Evolutionary conservation across 352 stramenopile genomes (phyloP), one percentile per base, ranked within the genome.

Genomic region (Lagenidium sp.): DNA sequence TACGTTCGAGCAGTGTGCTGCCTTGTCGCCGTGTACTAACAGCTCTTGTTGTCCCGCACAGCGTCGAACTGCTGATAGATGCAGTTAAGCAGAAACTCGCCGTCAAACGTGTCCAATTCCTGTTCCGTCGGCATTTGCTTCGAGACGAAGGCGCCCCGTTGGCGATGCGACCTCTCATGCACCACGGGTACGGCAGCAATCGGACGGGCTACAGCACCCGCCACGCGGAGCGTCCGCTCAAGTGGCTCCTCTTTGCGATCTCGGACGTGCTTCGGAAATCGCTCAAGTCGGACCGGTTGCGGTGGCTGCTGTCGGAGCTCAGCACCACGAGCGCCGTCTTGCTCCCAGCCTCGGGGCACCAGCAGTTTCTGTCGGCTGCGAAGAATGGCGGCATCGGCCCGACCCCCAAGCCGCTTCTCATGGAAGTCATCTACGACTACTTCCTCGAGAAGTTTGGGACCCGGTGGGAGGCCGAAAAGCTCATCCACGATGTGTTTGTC

Each of bases 401-500:
- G 2, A 61, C 68, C 0, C 73, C 71, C 0, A 77, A 73, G 19
- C 55, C 75, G 0, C 36, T 88, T n/a, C 60, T 88, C 6, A 56
- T 89, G 4, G 77, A 92, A 41, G 20, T 87, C 25, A 51, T 89
- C 26, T 92, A 92, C 55, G 79, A 92, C 40, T 74, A 65, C 50
- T 85, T 89, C 32, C 29, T 84, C 2, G 57, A 74, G 13, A 71
- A 66, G 12, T 82, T 92, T 44, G 79, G 79, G 0, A 76, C 79
- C 4, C 62, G 76, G 5, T 74, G 60, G 38, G 79, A 92, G 45
- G 69, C 79, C 0, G 82, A 95, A 56, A 84, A 85, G 38, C 44
- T 85, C 1, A 70, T 93, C 21, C 78, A 94, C 36, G 82, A 93
- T 28, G 42, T 94, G 15, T 95, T 93, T 34, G 60, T 73, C 12